Evolutionary conservation across 108 stramenopile genomes (phyloP).

Genomic region (Pseudonitzschia pungens): DNA sequence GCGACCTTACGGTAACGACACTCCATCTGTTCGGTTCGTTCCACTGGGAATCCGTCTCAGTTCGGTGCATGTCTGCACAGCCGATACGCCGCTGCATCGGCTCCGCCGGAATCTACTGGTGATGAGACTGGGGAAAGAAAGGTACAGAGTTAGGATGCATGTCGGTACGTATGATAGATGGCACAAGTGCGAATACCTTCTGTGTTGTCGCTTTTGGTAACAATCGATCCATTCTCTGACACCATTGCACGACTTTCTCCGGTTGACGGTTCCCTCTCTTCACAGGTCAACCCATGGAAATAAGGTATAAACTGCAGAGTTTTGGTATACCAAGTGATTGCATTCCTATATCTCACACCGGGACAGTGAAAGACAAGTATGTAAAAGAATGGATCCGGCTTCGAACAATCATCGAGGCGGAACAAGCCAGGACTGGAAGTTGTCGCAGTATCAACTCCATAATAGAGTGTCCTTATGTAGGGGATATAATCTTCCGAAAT

Average conservation of each 20-base stretch:
- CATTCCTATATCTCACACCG: constrained; percentile 19
- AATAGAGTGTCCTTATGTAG: constrained; percentile 2
- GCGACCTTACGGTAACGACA: no score
- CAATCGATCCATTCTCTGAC: no score
- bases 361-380: constrained; percentile 18
- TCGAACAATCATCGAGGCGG: not conserved
- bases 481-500: constrained; percentile 10
- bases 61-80: constrained; percentile 5
- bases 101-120: not conserved
- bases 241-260: no score
- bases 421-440: no score
- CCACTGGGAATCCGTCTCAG: not conserved
- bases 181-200: no score
- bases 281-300: constrained; percentile 6
- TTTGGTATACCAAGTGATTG: constrained; percentile 28
- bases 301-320: constrained; percentile 12
- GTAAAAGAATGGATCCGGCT: constrained; percentile 28
- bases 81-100: not conserved
- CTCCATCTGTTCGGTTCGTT: no score
- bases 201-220: no score
- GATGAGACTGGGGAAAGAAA: not conserved
- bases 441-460: not conserved
- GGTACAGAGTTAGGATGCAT: not conserved
- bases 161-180: constrained; percentile 7
- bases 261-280: not conserved